Evolutionary conservation across 106 monocot genomes (phyloP), one percentile per base, ranked within the genome.

Genomic region (Dendrobium nobile): DNA sequence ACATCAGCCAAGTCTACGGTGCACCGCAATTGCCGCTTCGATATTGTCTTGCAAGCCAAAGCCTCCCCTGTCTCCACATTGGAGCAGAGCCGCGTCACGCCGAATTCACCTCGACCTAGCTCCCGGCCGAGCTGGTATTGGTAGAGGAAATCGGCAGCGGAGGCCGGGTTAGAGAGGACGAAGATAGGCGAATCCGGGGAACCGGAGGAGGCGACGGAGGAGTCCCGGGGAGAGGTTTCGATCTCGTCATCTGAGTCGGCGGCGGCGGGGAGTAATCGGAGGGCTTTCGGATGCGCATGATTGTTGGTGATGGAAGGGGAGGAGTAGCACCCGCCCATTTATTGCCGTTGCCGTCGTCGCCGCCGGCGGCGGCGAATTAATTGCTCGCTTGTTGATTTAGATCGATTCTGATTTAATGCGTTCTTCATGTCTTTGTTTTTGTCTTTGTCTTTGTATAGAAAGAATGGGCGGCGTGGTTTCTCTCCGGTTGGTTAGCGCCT

Each of bases 271-370:
- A 64, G 61, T 47, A 26, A 48, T 27, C 47, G 37, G 80, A 41
- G 24, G 67, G 18, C 20, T 27, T 27, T 27, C 5, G 20, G 22
- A 2, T 2, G 47, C 4, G 75, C 9, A 24, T n/a, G 41, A 33
- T 9, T 70, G 64, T n/a, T 15, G 70, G 37, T 70, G 11, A 15
- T 70, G 73, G 81, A 78, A 1, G 80, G 81, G 43, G 78, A 70
- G 72, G 85, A 85, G 82, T 56, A 85, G 85, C 85, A 85, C 61
- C 85, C 82, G 17, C 85, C 85, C 85, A 85, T 85, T 81, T 81
- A 77, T 85, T 70, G 42, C 74, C 18, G 42, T 18, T 0, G 9
- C 19, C 19, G 18, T 18, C 22, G 37, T 22, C 41, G 9, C 19
- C 19, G 18, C 42, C 22, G 37, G 24, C 41, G 9, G 24, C 42